Conservation (phyloP, 2,329 filamentous ascomycete species). For the Phaeosphaeriaceae sp. region DNA sequence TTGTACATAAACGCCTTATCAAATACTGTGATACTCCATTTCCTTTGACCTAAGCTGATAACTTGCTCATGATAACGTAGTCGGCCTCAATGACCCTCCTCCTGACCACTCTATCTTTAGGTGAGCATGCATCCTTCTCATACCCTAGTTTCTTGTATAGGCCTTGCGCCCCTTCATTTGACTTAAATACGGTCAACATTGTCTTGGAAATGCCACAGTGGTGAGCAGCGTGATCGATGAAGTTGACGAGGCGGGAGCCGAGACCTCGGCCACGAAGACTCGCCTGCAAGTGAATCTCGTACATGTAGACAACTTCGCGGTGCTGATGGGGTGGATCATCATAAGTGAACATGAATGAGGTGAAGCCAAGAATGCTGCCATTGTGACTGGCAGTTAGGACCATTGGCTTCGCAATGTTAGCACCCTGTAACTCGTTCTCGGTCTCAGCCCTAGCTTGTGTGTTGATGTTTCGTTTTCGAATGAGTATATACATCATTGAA, state of each 20-base stretch:
- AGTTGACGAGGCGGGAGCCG: slow-evolving; percentile 64
- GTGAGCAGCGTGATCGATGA: slow-evolving; percentile 61
- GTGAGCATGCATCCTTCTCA: slow-evolving; percentile 59
- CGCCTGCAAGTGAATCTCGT: slow-evolving; percentile 73
- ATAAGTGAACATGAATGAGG: slow-evolving; percentile 70
- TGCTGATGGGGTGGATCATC: slow-evolving; percentile 57
- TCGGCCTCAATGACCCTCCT: slow-evolving; percentile 27
- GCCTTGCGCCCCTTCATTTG: slow-evolving; percentile 62
- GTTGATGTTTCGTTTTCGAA: slow-evolving; percentile 18
- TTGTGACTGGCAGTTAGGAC: background rate
- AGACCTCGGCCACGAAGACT: slow-evolving; percentile 67
- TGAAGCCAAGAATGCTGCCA: slow-evolving; percentile 49
- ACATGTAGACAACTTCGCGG: slow-evolving; percentile 75
- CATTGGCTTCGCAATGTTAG: too few species aligned
- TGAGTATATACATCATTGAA: slow-evolving; percentile 72
- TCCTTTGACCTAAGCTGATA: background rate
- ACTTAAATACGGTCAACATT: slow-evolving; percentile 76
- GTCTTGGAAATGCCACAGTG: slow-evolving; percentile 66
- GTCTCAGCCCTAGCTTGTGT: background rate
- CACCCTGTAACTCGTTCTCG: background rate
- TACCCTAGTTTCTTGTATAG: slow-evolving; percentile 70
- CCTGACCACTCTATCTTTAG: slow-evolving; percentile 50
- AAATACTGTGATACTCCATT: too few species aligned
- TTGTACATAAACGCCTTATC: too few species aligned
- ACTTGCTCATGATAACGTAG: slow-evolving; percentile 39